Percentiles rank a stretch among this genome's conserved stretches.
phyloP scores from a whole-genome alignment of 2,329 filamentous ascomycete genomes.

The Fusarium sp. region DNA sequence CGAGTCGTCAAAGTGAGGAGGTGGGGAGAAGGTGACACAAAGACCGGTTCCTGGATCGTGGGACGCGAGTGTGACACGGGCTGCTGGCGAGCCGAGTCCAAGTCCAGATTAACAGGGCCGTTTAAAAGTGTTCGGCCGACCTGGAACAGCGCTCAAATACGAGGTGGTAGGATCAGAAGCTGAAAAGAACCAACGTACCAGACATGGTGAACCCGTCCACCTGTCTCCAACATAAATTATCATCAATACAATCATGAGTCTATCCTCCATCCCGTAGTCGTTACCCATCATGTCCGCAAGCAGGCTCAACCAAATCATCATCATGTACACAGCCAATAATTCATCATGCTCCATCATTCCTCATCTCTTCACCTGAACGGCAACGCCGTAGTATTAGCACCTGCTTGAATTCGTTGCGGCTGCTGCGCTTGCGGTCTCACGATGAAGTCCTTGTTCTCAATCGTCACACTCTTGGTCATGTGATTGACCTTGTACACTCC shows the following conservation, averaged over 20 bases:
- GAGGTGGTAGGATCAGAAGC: too few species aligned
- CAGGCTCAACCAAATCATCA: slow-evolving; percentile 39
- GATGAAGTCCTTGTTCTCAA: slow-evolving; percentile 88
- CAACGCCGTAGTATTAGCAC: slow-evolving; percentile 54
- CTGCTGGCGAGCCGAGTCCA: slow-evolving; percentile 11
- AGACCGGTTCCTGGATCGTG: slow-evolving; percentile 38
- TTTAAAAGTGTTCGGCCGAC: too few species aligned
- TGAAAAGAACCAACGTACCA: too few species aligned
- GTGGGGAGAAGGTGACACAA: slow-evolving; percentile 10
- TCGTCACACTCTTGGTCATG: slow-evolving; percentile 94
- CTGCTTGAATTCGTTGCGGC: slow-evolving; percentile 50
- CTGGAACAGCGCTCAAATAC: too few species aligned
- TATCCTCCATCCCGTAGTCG: slow-evolving; percentile 39
- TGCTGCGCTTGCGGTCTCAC: slow-evolving; percentile 55
- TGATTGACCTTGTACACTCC: slow-evolving; percentile 99
- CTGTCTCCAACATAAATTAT: slow-evolving; percentile 6
- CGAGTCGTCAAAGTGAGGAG: slow-evolving; percentile 3
- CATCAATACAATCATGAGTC: slow-evolving; percentile 47
- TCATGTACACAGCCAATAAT: slow-evolving; percentile 29
- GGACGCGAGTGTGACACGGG: slow-evolving; percentile 40
- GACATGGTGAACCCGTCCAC: neutral
- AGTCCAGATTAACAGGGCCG: slow-evolving; percentile 6
- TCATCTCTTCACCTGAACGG: slow-evolving; percentile 52
- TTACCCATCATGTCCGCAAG: slow-evolving; percentile 37
- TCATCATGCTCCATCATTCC: neutral